phyloP scores from a whole-genome alignment of 768 basidiomycete genomes.

The Naganishia kalamii region DNA sequence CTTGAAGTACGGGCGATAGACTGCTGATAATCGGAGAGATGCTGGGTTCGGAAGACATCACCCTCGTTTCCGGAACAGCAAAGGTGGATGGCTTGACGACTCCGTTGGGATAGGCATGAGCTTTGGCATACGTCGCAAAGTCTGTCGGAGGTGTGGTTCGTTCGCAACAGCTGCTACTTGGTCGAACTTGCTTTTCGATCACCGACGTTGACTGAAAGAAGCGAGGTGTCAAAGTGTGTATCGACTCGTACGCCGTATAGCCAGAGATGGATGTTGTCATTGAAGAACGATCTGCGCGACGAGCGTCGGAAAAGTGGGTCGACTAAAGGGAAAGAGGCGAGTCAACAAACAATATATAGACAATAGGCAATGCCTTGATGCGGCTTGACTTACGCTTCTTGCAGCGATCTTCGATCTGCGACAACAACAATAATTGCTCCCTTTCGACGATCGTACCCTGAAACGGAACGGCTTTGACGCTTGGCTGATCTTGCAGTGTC shows the following conservation, averaged over 20 bases:
- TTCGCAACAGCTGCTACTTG: no score
- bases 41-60: neutral
- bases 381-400: neutral
- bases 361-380: neutral
- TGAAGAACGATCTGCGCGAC: neutral
- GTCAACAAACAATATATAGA: neutral
- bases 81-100: neutral
- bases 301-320: neutral
- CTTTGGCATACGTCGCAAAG: neutral
- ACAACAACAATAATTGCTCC: neutral
- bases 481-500: neutral
- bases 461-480: neutral
- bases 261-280: neutral
- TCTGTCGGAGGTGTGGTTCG: neutral
- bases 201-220: neutral
- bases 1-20: constrained; percentile 1
- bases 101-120: neutral
- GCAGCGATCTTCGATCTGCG: neutral
- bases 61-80: neutral
- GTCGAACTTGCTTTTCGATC: neutral
- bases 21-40: no score
- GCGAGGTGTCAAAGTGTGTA: neutral
- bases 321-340: neutral
- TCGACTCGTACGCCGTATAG: neutral
- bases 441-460: neutral